phyloP scores from a whole-genome alignment of 371 early-diverging fungal species.

The Mucor ambiguus region DNA sequence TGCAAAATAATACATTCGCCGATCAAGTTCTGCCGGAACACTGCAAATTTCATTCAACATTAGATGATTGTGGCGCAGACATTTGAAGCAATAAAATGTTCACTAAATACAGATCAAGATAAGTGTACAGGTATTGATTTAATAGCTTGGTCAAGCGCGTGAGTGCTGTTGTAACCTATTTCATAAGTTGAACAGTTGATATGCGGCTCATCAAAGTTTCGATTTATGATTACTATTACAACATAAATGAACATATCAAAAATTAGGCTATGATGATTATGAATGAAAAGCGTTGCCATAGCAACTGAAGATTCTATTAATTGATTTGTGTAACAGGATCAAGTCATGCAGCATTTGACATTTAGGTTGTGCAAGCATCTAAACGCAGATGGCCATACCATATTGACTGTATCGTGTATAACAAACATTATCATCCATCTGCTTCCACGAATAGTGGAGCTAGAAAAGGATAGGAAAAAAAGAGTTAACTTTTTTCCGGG shows the following conservation, averaged over 20 bases:
- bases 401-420: background rate
- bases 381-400: no score
- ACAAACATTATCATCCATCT: no score
- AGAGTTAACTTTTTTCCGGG: background rate
- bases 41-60: background rate
- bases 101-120: background rate
- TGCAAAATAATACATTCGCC: background rate
- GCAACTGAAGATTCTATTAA: background rate
- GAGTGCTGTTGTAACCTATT: no score
- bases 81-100: background rate
- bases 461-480: background rate
- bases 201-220: background rate
- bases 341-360: background rate
- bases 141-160: no score
- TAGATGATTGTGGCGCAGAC: no score
- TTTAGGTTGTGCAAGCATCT: no score
- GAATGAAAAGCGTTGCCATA: background rate
- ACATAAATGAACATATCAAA: no score
- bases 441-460: background rate
- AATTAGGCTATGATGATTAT: background rate
- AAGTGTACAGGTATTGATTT: no score
- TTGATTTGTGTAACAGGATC: background rate
- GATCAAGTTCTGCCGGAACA: background rate
- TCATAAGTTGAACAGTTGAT: background rate
- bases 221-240: background rate